A percentile compares a stretch with the other conserved stretches of the same genome.
phyloP scores from a whole-genome alignment of 176 grass and related monocot species.

The Panicum miliaceum region DNA sequence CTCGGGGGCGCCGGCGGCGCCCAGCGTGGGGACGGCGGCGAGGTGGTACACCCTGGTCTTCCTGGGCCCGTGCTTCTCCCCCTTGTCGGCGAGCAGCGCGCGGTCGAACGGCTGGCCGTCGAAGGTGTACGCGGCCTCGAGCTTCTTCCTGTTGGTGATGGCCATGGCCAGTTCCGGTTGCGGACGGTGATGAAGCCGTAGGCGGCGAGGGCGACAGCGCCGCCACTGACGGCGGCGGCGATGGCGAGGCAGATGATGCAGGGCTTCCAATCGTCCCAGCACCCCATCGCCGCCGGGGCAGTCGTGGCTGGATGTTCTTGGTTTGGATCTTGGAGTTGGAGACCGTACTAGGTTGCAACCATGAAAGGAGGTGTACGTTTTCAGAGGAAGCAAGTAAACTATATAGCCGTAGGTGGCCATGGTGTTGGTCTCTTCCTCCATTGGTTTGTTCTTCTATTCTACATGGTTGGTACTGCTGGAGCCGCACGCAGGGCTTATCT shows the following conservation, averaged over 20 bases:
- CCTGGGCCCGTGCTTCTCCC: neutral
- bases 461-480: too few relatives aligned
- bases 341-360: too few relatives aligned
- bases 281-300: too few relatives aligned
- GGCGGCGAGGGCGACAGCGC: neutral
- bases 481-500: too few relatives aligned
- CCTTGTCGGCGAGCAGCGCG: conserved; percentile 13
- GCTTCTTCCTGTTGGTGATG: conserved; percentile 26
- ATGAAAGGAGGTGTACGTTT: too few relatives aligned
- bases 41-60: conserved; percentile 41
- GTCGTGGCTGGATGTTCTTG: too few relatives aligned
- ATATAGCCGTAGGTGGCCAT: too few relatives aligned
- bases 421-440: too few relatives aligned
- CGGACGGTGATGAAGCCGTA: conserved; percentile 22
- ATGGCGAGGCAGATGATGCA: neutral
- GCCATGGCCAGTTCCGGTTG: conserved; percentile 49
- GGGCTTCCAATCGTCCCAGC: too few relatives aligned
- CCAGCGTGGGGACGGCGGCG: neutral
- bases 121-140: conserved; percentile 46
- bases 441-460: too few relatives aligned
- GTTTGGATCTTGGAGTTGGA: too few relatives aligned
- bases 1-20: conserved; percentile 24
- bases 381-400: too few relatives aligned
- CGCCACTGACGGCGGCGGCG: rapidly evolving
- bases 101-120: conserved; percentile 52